These are phyloP conservation scores for Aspergillus ochraceus DNA, from an alignment of 2,329 filamentous ascomycete genomes.

Conservation along the genomic window DNA sequence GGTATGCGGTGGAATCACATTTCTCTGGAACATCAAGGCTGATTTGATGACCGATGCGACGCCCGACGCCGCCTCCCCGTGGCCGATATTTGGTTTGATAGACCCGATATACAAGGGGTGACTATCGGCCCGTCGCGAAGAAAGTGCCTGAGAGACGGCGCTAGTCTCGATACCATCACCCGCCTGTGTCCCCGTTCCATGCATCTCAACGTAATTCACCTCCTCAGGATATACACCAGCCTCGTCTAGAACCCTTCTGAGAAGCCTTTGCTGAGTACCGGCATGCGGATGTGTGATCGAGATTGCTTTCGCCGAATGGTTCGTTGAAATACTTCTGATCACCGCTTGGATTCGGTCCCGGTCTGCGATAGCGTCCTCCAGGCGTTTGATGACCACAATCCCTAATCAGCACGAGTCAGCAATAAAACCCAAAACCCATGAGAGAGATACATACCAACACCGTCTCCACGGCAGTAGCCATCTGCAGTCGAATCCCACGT, in stretches of 20 bases:
- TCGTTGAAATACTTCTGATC: background rate
- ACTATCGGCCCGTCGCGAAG: too few relatives aligned
- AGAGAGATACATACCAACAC: background rate
- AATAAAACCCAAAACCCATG: background rate
- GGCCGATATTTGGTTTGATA: background rate
- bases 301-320: background rate
- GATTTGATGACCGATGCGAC: conserved; percentile 57
- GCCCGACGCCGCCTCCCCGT: conserved; percentile 25
- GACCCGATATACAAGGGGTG: background rate
- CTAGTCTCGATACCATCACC: background rate
- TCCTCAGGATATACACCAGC: background rate
- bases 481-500: background rate
- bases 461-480: background rate
- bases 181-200: background rate
- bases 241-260: background rate
- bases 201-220: background rate
- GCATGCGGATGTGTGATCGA: background rate
- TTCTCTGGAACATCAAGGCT: conserved; percentile 64
- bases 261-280: background rate
- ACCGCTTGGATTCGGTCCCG: background rate
- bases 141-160: background rate
- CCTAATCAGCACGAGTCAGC: background rate
- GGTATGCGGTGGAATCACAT: conserved; percentile 63
- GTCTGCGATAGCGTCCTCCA: background rate
- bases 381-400: background rate